Evolutionary conservation across 2,329 filamentous ascomycete genomes (phyloP).

Genomic region (Hymenoscyphus scutula): DNA sequence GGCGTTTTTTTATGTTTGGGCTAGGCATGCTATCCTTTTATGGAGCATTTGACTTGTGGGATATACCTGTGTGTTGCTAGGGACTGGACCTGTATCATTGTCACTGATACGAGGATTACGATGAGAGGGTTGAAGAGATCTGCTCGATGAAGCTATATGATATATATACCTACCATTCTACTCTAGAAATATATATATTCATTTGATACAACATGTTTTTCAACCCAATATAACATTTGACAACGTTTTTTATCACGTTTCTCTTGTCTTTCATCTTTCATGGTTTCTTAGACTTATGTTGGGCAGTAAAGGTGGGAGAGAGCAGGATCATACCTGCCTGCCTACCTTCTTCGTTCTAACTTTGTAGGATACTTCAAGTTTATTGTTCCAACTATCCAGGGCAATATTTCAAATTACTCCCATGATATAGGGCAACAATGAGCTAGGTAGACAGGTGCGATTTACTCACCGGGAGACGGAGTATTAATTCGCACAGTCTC

Average conservation of each 20-base stretch:
- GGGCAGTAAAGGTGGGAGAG: no score
- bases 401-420: no score
- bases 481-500: no score
- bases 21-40: not conserved
- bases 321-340: no score
- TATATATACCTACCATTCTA: slow-evolving; percentile 4
- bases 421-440: no score
- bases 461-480: no score
- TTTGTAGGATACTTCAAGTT: no score
- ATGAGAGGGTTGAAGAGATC: slow-evolving; percentile 2
- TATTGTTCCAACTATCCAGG: no score
- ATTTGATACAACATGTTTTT: not conserved
- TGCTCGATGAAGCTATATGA: slow-evolving; percentile 2
- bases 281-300: no score
- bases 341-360: no score
- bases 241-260: not conserved
- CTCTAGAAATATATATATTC: not conserved
- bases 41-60: slow-evolving; percentile 6
- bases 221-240: not conserved
- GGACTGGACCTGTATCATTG: slow-evolving; percentile 7
- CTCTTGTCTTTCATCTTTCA: not conserved
- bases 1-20: not conserved
- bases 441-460: no score
- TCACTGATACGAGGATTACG: slow-evolving; percentile 9
- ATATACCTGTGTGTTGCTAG: slow-evolving; percentile 11